phyloP scores from a whole-genome alignment of 192 early-diverging fungal genomes.

The Coemansia pectinata region DNA sequence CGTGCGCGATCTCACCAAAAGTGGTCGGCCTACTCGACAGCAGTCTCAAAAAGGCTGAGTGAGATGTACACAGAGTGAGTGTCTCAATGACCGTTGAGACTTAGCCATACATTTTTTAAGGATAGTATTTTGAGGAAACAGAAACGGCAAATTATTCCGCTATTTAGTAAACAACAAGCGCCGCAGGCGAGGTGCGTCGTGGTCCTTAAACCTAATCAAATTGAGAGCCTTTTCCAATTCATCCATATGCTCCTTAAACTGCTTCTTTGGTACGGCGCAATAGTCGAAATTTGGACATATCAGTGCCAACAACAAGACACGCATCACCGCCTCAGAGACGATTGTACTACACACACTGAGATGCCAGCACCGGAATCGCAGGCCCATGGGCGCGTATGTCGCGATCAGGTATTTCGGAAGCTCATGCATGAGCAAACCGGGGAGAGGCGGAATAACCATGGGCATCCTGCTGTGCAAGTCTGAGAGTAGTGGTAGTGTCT shows the following conservation, averaged over 20 bases:
- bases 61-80: conserved; percentile 14
- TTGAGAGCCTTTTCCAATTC: neutral
- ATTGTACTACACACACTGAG: neutral
- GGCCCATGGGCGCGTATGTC: neutral
- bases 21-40: conserved; percentile 35
- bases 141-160: neutral
- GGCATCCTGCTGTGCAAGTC: neutral
- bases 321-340: neutral
- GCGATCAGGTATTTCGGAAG: neutral
- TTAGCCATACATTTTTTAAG: neutral
- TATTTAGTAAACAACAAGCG: neutral
- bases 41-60: conserved; percentile 39
- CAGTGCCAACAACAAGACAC: neutral
- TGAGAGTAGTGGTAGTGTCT: neutral
- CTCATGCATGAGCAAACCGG: neutral
- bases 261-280: neutral
- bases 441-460: neutral
- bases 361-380: neutral
- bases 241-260: neutral
- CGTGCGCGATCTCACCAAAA: conserved; percentile 35
- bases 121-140: neutral
- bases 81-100: neutral
- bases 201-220: neutral
- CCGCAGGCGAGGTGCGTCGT: neutral
- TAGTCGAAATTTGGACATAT: neutral